Base-by-base conservation (phyloP, 768 basidiomycete genomes). In the Hygrocybe coccinea region DNA sequence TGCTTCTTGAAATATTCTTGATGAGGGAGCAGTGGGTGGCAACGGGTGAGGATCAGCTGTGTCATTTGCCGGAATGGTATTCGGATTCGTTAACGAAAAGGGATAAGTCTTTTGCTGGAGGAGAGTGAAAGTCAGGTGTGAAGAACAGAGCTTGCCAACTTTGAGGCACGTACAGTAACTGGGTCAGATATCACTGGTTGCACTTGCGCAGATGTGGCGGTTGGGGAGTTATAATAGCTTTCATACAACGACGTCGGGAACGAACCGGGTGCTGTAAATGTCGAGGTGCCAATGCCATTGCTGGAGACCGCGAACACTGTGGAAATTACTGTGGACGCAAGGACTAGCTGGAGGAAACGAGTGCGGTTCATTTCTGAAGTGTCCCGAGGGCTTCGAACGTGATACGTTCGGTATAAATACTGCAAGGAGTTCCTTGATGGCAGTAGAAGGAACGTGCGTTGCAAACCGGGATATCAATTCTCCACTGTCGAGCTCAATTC, bases 131-230 rank as follows among this genome's bases (percentile, higher is more conserved):
- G 38, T 15, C 47, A 22, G 17, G 15, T 39, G 35, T 48, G 19
- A 34, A 12, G 21, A 12, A 25, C 17, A 53, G 21, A 33, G 33
- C 24, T 7, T 38, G 47, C 49, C 41, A 50, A 49, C 22, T 38
- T 54, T 50, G 15, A 34, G 11, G 35, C n/a, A 54, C 69, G 49
- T 50, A 87, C 87, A 24, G 78, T 77, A 33, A 88, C 79, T 8
- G 86, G 84, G 64, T 90, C 87, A 12, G 86, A 80, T 36, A 90
- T 78, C 56, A 88, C 76, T n/a, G 87, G 88, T 68, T 90, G 88
- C 3, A 82, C 82, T 64, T 90, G 88, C 1, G 76, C 81, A 11
- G 79, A 79, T 2, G 88, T 89, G 33, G 80, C 84, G 1, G 86
- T 89, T 33, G 88, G 86, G 59, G 78, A 70, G 67, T 88, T 89